phyloP scores from a whole-genome alignment of 202 grass and related monocot species.

The Zoysia matrella region DNA sequence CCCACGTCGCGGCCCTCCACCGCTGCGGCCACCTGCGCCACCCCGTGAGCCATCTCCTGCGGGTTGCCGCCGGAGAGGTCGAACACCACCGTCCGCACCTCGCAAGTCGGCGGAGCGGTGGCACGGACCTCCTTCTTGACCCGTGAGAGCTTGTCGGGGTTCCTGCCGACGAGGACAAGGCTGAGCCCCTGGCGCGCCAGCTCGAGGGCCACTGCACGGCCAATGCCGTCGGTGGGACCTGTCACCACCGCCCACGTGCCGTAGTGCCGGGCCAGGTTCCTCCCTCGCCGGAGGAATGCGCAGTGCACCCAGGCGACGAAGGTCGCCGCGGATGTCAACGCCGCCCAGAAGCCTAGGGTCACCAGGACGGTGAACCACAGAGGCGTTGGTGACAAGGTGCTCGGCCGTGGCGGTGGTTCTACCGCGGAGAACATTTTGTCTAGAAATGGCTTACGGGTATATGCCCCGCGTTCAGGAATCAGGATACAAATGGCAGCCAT shows the following conservation, averaged over 20 bases:
- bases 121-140: slow-evolving; percentile 39
- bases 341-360: slow-evolving; percentile 41
- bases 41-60: slow-evolving; percentile 34
- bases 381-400: neutral
- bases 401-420: no score
- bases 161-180: slow-evolving; percentile 73
- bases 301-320: slow-evolving; percentile 58
- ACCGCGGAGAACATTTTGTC: no score
- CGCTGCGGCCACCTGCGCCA: slow-evolving; percentile 29
- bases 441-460: no score
- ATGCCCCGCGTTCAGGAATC: neutral
- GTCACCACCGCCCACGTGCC: slow-evolving; percentile 82
- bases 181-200: slow-evolving; percentile 54
- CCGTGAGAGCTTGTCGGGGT: slow-evolving; percentile 56
- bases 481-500: neutral
- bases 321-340: neutral
- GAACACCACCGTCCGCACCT: slow-evolving; percentile 57
- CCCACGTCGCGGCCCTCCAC: slow-evolving; percentile 66
- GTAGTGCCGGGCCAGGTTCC: slow-evolving; percentile 37
- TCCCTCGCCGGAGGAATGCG: slow-evolving; percentile 51
- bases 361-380: slow-evolving; percentile 52
- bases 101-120: slow-evolving; percentile 23
- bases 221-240: slow-evolving; percentile 79
- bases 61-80: slow-evolving; percentile 55
- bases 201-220: slow-evolving; percentile 65